Base-by-base conservation (phyloP, 1,284 basidiomycete species). In the Rhodotorula sp. region DNA sequence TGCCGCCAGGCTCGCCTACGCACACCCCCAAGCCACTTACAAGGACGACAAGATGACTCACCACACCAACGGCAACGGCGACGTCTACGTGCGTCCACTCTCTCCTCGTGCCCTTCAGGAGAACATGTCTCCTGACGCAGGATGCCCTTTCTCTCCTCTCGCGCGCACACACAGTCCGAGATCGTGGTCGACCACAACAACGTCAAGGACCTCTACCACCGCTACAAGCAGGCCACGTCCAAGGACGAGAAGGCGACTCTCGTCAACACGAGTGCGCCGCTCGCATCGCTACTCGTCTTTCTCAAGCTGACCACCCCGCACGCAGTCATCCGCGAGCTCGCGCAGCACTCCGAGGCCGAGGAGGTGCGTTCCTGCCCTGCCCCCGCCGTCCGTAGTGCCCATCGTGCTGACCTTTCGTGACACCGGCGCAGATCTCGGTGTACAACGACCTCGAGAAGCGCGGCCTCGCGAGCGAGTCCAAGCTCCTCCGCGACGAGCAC, bases 401-500 rank as follows among this genome's bases (percentile, higher is more conserved):
- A 48, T 9, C 21, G 13, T 6, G 22, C 46, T 48, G 21, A 48
- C 46, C 6, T 19, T 48, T 19, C 13, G 13, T 21, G 46, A 8
- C 25, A 21, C 27, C 48, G 6, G 19, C 27, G 50, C n/a, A 51
- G 50, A 27, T 51, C 10, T 51, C 50, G 27, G 56, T 77, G 58
- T 79, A 80, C 78, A 78, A 75, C 73, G 36, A 53, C 21, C 48
- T 67, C 48, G 41, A 67, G 55, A 6, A 44, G 54, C 48, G 56
- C 36, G 66, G 59, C 13, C 39, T 69, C 27, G 71, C 64, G 48
- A 68, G 72, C 46, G 62, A 77, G 60, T 69, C 34, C 39, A 56
- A 66, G 34, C 39, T 25, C 17, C 44, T 76, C 53, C 73, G 75
- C 41, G 37, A 68, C 29, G 76, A 78, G 46, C 79, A 80, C 53